A percentile compares a stretch with the other conserved stretches of the same genome.
Conservation (phyloP, 306 rosid genomes). For the Malus sylvestris region DNA sequence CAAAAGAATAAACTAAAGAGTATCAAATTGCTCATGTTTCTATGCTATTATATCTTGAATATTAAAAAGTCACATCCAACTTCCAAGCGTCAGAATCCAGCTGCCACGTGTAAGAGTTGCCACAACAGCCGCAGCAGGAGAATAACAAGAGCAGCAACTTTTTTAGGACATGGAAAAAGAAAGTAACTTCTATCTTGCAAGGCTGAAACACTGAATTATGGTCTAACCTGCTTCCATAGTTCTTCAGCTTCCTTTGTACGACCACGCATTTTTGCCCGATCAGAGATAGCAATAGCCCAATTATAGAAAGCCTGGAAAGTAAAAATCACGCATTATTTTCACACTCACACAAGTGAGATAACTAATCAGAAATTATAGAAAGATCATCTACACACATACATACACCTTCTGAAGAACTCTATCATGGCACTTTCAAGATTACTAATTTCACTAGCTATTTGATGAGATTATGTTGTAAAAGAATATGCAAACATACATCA, state of each 20-base stretch:
- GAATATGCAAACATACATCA: slow-evolving; percentile 61
- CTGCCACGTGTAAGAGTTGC: not conserved
- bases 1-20: not conserved
- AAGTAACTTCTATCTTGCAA: slow-evolving; percentile 5
- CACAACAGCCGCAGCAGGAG: not conserved
- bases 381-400: not conserved
- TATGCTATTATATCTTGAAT: not conserved
- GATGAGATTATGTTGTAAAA: slow-evolving; percentile 8
- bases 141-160: not conserved
- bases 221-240: slow-evolving; percentile 89
- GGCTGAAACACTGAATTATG: slow-evolving; percentile 15
- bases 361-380: not conserved
- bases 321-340: not conserved
- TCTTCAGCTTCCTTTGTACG: slow-evolving; percentile 99
- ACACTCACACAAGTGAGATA: not conserved
- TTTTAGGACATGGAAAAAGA: not conserved
- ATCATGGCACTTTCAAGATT: not conserved
- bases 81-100: not conserved
- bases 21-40: not conserved
- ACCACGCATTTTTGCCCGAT: slow-evolving; percentile 99
- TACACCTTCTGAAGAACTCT: not conserved
- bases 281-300: slow-evolving; percentile 99
- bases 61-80: not conserved
- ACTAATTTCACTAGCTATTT: not conserved
- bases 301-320: slow-evolving; percentile 81